phyloP scores from a whole-genome alignment of 371 early-diverging fungal species.

The Actinomortierella wolfii region DNA sequence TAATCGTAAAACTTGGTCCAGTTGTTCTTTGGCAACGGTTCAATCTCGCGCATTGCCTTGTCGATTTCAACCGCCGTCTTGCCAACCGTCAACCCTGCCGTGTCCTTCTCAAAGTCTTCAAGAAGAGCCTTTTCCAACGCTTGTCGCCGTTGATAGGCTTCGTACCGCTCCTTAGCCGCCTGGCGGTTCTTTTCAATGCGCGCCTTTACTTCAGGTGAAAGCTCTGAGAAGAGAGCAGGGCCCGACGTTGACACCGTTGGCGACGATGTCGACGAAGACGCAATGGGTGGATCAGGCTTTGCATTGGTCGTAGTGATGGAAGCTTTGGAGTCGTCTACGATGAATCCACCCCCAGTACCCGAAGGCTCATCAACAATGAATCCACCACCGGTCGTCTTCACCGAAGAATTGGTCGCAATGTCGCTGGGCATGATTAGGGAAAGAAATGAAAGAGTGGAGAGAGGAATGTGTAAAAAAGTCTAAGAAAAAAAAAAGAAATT shows the following conservation, averaged over 20 bases:
- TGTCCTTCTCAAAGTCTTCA: conserved; percentile 10
- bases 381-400: no score
- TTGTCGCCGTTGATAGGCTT: conserved; percentile 14
- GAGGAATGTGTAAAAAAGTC: no score
- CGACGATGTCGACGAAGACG: no score
- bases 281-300: no score
- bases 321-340: no score
- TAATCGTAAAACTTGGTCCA: conserved; percentile 69
- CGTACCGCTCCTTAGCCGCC: conserved; percentile 28
- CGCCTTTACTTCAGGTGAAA: conserved; percentile 27
- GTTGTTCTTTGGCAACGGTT: conserved; percentile 34
- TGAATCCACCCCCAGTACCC: no score
- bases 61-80: conserved; percentile 17
- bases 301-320: no score
- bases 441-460: no score
- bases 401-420: no score
- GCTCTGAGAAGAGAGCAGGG: conserved; percentile 20
- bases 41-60: conserved; percentile 30
- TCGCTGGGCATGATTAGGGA: no score
- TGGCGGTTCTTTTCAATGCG: conserved; percentile 36
- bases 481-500: no score
- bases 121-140: conserved; percentile 20
- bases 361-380: no score
- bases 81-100: conserved; percentile 8
- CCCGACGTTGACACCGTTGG: not conserved